Evolutionary conservation across 2,329 filamentous ascomycete genomes (phyloP).

Genomic region (Penicillium sp.): DNA sequence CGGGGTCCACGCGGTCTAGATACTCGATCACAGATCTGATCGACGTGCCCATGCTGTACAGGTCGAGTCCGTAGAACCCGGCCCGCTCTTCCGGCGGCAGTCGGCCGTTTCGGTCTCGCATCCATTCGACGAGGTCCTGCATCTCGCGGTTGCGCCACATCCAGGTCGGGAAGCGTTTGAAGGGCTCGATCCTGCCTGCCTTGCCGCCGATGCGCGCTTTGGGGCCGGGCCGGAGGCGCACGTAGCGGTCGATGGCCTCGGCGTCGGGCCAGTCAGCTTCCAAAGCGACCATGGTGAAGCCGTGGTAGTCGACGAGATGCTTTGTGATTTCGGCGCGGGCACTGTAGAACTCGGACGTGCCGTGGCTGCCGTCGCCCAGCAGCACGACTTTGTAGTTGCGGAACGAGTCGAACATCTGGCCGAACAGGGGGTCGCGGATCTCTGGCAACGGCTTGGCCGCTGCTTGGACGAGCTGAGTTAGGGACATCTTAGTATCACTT

Average conservation of each 20-base stretch:
- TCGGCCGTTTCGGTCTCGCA: constrained; percentile 42
- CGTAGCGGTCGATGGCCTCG: constrained; percentile 49
- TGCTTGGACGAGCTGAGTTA: constrained; percentile 32
- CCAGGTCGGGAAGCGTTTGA: constrained; percentile 52
- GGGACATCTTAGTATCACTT: too few relatives aligned
- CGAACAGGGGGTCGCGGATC: constrained; percentile 35
- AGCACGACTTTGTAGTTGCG: constrained; percentile 40
- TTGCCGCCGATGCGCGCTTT: constrained; percentile 28
- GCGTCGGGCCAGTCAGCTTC: constrained; percentile 56
- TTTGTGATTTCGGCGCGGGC: constrained; percentile 52
- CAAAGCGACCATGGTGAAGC: constrained; percentile 49
- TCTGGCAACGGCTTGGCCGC: constrained; percentile 35
- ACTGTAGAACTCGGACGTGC: constrained; percentile 54
- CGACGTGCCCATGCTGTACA: constrained; percentile 48
- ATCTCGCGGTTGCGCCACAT: constrained; percentile 56
- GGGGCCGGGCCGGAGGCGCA: constrained; percentile 42
- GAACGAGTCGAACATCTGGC: constrained; percentile 39
- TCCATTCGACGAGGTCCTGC: constrained; percentile 50
- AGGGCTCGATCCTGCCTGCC: constrained; percentile 33
- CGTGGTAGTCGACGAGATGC: constrained; percentile 47
- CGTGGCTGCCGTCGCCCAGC: constrained; percentile 48
- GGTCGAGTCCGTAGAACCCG: constrained; percentile 51
- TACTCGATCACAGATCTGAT: constrained; percentile 48
- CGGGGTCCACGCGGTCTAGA: constrained; percentile 44
- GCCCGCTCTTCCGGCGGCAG: constrained; percentile 28